Conservation (phyloP, 2,329 filamentous ascomycete genomes). For the Colletotrichum destructivum region DNA sequence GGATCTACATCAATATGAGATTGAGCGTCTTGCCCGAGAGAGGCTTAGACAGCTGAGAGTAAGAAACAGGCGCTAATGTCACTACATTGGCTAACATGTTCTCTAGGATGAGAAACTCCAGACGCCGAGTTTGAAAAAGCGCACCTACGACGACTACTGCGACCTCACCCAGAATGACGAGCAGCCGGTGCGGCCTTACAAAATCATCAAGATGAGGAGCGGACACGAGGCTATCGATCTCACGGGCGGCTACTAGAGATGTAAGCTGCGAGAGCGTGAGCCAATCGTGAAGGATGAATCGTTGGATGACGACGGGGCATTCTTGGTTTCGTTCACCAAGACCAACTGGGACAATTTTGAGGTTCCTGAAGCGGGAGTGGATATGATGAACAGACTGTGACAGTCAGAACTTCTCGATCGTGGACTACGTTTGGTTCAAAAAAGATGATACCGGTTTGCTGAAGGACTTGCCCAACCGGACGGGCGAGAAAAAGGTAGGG, state of each 20-base stretch:
- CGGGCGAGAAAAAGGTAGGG: neutral
- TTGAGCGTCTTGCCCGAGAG: constrained; percentile 50
- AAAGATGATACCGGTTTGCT: neutral
- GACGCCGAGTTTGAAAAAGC: constrained; percentile 46
- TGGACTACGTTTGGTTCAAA: too few species aligned
- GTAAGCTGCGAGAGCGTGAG: neutral
- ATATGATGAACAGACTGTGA: neutral
- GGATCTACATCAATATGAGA: constrained; percentile 46
- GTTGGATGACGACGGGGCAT: neutral
- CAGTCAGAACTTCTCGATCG: neutral
- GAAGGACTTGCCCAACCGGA: neutral
- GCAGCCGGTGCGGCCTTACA: constrained; percentile 18
- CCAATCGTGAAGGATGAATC: neutral
- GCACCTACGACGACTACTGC: constrained; percentile 46
- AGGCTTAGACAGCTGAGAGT: constrained; percentile 49
- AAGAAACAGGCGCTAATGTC: neutral
- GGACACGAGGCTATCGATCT: constrained; percentile 40
- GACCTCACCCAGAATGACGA: constrained; percentile 47
- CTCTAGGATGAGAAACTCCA: constrained; percentile 35
- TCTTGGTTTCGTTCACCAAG: neutral
- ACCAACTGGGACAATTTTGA: neutral
- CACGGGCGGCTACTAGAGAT: constrained; percentile 31
- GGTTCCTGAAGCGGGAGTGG: neutral
- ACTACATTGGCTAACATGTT: constrained; percentile 13
- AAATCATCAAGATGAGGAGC: constrained; percentile 29